Evolutionary conservation across 2,329 filamentous ascomycete genomes (phyloP).

Genomic region (Hypoxylon sp.): DNA sequence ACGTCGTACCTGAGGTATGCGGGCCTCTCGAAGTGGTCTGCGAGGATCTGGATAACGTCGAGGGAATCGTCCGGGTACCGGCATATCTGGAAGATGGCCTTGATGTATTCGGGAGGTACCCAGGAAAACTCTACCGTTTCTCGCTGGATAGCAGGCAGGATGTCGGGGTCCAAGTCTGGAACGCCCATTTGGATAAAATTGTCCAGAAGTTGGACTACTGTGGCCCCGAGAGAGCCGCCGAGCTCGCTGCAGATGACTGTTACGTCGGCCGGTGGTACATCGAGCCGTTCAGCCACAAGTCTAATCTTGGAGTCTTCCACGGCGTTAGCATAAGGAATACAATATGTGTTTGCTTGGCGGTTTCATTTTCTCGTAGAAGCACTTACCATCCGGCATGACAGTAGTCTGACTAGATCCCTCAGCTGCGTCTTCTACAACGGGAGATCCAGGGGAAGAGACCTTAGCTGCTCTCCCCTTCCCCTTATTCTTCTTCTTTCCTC

Average conservation of each 20-base stretch:
- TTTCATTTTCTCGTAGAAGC: not conserved
- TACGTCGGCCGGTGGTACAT: conserved; percentile 56
- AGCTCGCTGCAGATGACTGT: conserved; percentile 56
- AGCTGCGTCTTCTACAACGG: conserved; percentile 11
- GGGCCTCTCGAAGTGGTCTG: conserved; percentile 57
- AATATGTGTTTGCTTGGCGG: not conserved
- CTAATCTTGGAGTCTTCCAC: conserved; percentile 54
- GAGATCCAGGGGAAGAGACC: conserved; percentile 20
- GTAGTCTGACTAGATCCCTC: conserved; percentile 27
- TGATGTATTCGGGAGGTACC: conserved; percentile 58
- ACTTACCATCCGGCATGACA: conserved; percentile 42
- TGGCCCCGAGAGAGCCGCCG: conserved; percentile 54
- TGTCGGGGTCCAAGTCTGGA: conserved; percentile 48
- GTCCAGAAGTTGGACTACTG: conserved; percentile 58
- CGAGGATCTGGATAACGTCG: conserved; percentile 58
- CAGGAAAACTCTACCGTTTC: conserved; percentile 56
- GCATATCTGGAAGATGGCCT: conserved; percentile 57
- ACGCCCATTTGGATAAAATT: conserved; percentile 56
- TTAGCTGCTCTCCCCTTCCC: conserved; percentile 47
- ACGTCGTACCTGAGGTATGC: conserved; percentile 50
- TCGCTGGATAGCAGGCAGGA: conserved; percentile 49
- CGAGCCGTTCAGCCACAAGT: conserved; percentile 59
- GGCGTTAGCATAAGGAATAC: conserved; percentile 18
- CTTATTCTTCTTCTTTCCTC: conserved; percentile 53
- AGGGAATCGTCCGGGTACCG: conserved; percentile 45